phyloP scores from a whole-genome alignment of 2,329 filamentous ascomycete species.

The Ceratocystis colombiana region DNA sequence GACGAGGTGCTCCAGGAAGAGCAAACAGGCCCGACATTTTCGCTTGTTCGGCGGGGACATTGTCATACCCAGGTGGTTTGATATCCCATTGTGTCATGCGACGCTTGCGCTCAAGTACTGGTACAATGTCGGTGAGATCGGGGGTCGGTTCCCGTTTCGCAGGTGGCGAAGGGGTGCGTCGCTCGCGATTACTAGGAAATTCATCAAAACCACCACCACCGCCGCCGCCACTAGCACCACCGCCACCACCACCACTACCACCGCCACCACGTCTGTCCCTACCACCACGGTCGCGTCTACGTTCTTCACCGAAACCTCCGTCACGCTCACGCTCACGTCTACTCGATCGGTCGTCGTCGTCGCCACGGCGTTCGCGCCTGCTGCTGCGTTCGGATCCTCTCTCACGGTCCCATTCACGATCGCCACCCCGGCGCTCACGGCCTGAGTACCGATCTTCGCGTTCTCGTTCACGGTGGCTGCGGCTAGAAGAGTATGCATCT shows the following conservation, averaged over 20 bases:
- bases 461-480: conserved; percentile 84
- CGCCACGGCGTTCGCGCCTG: conserved; percentile 32
- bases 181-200: conserved; percentile 35
- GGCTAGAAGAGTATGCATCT: conserved; percentile 86
- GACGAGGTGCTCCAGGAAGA: conserved; percentile 83
- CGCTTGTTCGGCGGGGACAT: conserved; percentile 94
- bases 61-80: conserved; percentile 95
- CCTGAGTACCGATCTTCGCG: conserved; percentile 83
- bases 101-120: conserved; percentile 75
- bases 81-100: conserved; percentile 99
- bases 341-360: conserved; percentile 53
- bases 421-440: conserved; percentile 50
- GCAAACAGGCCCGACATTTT: conserved; percentile 99
- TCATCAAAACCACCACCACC: conserved; percentile 35
- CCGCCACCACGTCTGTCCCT: conserved; percentile 35
- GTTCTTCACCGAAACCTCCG: conserved; percentile 35
- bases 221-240: conserved; percentile 33
- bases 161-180: conserved; percentile 65
- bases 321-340: conserved; percentile 54
- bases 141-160: conserved; percentile 95
- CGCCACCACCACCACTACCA: conserved; percentile 35
- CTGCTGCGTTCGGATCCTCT: conserved; percentile 39
- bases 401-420: conserved; percentile 70
- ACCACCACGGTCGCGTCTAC: conserved; percentile 34
- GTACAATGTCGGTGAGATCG: conserved; percentile 77